Base-by-base conservation (phyloP, 345 rosid genomes). In the Camelina hispida region DNA sequence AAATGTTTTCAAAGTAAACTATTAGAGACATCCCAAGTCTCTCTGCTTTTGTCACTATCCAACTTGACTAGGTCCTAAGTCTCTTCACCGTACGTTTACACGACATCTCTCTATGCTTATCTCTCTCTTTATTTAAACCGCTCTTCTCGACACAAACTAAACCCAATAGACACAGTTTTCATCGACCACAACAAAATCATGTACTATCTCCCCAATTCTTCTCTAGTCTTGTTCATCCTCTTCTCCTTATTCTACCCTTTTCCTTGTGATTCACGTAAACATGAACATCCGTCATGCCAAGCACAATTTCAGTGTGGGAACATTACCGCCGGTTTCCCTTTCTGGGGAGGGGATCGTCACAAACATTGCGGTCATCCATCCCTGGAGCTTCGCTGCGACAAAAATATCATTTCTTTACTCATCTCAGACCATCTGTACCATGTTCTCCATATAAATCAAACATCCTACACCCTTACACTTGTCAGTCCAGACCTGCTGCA, bases 31-130 rank as follows among this genome's bases (percentile, higher is more conserved):
- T 7, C 48, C 32, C 6, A 44, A 51, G 47, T 59, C 70, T 50
- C 30, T 7, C 16, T 34, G 6, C 2, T 58, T 47, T 1, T 57
- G 66, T 61, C 43, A 37, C 15, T 50, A 50, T 50, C 15, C 37
- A 9, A 38, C 50, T 23, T 66, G 66, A 66, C 60, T 48, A 57
- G 4, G 52, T 65, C 71, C 6, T 14, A 12, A 64, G 48, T 47
- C 63, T 10, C 35, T 42, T 40, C 11, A 62, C 5, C 46, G 3
- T 25, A n/a, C n/a, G n/a, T 42, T 62, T 42, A 47, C 76, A 62
- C 15, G 43, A 51, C 55, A 73, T 65, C 68, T 65, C 68, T 61
- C 38, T 23, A 47, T 47, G 52, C 52, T 47, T 48, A 48, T 43
- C 43, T 28, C 6, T 64, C 10, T 55, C 8, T 48, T 9, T 50